Evolutionary conservation across 1,284 basidiomycete species (phyloP), one percentile per base, ranked within the genome.

Genomic region (Ustilago curta): DNA sequence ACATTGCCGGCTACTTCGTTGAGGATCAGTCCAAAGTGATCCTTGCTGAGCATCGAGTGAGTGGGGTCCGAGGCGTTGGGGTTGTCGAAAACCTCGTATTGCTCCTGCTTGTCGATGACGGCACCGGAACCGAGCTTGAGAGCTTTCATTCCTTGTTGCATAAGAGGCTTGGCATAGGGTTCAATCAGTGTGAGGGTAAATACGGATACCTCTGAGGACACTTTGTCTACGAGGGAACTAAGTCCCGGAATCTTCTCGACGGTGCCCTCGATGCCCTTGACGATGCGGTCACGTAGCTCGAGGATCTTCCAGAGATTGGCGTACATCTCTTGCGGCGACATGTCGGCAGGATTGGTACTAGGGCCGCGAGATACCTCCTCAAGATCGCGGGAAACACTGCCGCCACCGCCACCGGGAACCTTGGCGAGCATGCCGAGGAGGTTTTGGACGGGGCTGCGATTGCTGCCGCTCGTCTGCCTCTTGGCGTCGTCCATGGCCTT

Each of bases 251-350:
- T 88, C 72, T 77, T 78, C 35, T 81, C 92, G 69, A 97, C 94
- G 0, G 91, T 95, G 76, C 89, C 90, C 81, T 91, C 90, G 60
- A 97, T 93, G 84, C 90, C 91, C 89, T 95, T 96, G 84, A 91
- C 90, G 72, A 85, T 80, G 43, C 89, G 89, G 86, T 97, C 95
- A 54, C 94, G 88, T 86, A 95, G 95, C 48, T 88, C 90, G 80
- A 97, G 86, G 12, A 97, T 90, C 85, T 93, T 90, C 94, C 94
- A 96, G 16, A 96, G 62, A 56, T 77, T 77, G 3, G 89, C 86
- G 85, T 95, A 92, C 66, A 96, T 83, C 85, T 97, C 94, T 84
- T 95, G 92, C 1, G 95, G 94, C 59, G 87, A 90, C 93, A 97
- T 93, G 45, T 91, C 89, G 71, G 91, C 62, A 7, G 79, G 79